phyloP scores from a whole-genome alignment of 1,139 yeast genomes.

The Fermentozyma sake region DNA sequence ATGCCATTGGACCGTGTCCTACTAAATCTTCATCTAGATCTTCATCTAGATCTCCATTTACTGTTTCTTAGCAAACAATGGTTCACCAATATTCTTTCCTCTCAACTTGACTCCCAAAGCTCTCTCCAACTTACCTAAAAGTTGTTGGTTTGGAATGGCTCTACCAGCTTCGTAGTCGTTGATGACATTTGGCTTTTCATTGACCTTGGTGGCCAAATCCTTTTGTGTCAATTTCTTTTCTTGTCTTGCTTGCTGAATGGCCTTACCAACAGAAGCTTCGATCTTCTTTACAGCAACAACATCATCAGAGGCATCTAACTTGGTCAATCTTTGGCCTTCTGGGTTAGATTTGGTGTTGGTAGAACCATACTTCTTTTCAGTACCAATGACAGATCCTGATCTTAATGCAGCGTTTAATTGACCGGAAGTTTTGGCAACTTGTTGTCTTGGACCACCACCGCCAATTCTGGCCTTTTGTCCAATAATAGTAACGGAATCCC shows the following conservation, averaged over 20 bases:
- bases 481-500: conserved; percentile 87
- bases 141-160: conserved; percentile 94
- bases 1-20: neutral
- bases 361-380: conserved; percentile 87
- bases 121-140: conserved; percentile 88
- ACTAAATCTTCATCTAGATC: neutral
- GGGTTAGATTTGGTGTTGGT: conserved; percentile 64
- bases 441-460: conserved; percentile 83
- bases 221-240: conserved; percentile 90
- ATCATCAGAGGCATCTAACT: conserved; percentile 89
- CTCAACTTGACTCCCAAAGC: conserved; percentile 92
- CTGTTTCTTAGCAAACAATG: conserved; percentile 73
- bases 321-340: conserved; percentile 93
- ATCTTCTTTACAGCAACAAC: conserved; percentile 90
- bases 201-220: conserved; percentile 91
- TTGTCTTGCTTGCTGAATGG: conserved; percentile 80
- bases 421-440: conserved; percentile 72
- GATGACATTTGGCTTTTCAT: conserved; percentile 92
- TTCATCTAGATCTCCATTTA: conserved; percentile 13
- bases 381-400: conserved; percentile 80
- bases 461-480: conserved; percentile 88
- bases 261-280: conserved; percentile 79
- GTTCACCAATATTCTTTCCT: conserved; percentile 93
- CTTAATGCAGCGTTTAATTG: conserved; percentile 93
- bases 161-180: conserved; percentile 97